Conservation (phyloP, 2,329 filamentous ascomycete genomes). For the Macroventuria anomochaeta region DNA sequence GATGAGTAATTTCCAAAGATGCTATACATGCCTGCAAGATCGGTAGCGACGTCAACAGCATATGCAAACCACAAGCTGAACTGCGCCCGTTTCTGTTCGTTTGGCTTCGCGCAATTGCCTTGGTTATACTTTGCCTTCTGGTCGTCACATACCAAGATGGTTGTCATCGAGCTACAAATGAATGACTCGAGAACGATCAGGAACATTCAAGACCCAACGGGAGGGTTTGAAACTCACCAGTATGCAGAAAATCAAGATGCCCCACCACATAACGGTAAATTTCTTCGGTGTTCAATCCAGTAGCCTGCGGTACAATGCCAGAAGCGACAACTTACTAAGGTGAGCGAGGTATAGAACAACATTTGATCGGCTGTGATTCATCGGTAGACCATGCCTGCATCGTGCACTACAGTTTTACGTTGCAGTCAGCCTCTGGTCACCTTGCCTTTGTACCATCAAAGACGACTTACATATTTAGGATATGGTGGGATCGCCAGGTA, state of each 20-base stretch:
- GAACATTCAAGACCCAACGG: not conserved
- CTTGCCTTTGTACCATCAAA: no score
- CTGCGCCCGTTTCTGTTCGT: not conserved
- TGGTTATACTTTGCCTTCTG: constrained; percentile 2
- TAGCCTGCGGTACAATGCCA: not conserved
- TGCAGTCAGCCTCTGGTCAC: no score
- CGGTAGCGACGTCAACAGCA: not conserved
- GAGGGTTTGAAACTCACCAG: not conserved
- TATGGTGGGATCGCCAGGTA: no score
- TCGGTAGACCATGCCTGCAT: not conserved
- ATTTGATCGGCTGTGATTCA: not conserved
- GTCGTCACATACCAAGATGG: not conserved
- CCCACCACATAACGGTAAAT: not conserved
- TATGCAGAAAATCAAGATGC: not conserved
- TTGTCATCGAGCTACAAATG: not conserved
- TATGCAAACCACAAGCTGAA: not conserved
- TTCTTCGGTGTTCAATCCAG: not conserved
- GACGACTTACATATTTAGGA: no score
- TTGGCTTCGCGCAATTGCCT: not conserved
- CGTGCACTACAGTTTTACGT: not conserved
- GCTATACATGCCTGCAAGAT: not conserved
- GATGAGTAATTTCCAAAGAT: not conserved
- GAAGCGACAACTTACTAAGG: not conserved
- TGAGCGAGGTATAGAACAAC: not conserved
- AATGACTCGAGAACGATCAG: not conserved